phyloP scores from a whole-genome alignment of 768 basidiomycete genomes.

The Hygrocybe punicea region DNA sequence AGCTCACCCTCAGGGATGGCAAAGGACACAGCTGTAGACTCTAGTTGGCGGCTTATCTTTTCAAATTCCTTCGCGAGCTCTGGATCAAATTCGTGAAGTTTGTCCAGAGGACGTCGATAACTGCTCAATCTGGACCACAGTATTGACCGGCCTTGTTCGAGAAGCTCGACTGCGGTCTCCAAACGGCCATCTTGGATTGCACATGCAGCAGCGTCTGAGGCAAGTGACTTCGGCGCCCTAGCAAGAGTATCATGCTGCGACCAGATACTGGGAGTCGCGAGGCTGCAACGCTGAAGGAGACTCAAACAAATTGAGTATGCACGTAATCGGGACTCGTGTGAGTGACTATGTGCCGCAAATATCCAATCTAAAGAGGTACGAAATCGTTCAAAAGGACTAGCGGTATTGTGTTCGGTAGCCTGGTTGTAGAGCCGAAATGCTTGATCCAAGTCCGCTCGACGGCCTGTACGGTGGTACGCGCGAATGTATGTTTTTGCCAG shows the following conservation, averaged over 20 bases:
- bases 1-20: background rate
- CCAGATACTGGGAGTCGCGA: background rate
- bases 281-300: background rate
- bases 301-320: background rate
- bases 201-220: conserved; percentile 10
- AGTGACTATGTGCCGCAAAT: background rate
- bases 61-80: conserved; percentile 8
- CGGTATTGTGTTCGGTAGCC: background rate
- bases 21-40: conserved; percentile 3
- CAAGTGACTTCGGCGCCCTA: background rate
- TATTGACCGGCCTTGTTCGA: conserved; percentile 23
- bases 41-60: conserved; percentile 6
- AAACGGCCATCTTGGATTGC: conserved; percentile 9
- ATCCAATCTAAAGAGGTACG: background rate
- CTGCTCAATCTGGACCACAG: conserved; percentile 18
- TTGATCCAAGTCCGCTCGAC: background rate
- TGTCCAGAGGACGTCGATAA: conserved; percentile 18
- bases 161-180: conserved; percentile 18
- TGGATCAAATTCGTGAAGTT: conserved; percentile 6
- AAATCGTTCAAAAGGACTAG: background rate
- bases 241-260: background rate
- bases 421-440: background rate
- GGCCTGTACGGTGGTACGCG: background rate
- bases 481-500: background rate
- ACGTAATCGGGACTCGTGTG: background rate